Base-by-base conservation (phyloP, 2,329 filamentous ascomycete genomes). In the Epichloe baconii region DNA sequence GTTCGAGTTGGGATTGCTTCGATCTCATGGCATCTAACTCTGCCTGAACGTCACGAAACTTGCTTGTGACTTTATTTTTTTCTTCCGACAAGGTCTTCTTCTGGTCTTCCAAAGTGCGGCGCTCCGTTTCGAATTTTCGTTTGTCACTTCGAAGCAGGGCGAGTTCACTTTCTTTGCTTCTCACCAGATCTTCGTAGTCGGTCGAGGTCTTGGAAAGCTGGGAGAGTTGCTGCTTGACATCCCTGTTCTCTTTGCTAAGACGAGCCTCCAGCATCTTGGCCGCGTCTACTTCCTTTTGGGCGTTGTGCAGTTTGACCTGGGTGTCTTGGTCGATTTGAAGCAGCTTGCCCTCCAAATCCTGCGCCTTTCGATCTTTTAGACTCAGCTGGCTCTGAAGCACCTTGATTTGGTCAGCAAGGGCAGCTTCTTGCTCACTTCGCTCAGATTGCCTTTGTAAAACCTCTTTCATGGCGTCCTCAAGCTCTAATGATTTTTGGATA, bases 101-200 rank as follows among this genome's bases (percentile, higher is more conserved):
- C 63, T 96, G 88, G 3, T 86, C 78, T 56, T 95, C 88, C 37
- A 95, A 81, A 14, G 75, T 76, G 55, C 81, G 82, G 34, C 85
- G 86, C 60, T 96, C 90, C 48, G 83, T 80, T 64, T 95, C 86
- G 57, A 85, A 84, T 56, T 85, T 88, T 64, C 85, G 86, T 56
- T 90, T 80, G 64, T 98, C 93, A 11, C 82, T 82, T 58, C 89
- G 88, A 36, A 97, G 76, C 44, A 97, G 77, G 0, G 85, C 78
- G 19, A 98, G 73, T 63, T 98, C 94, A 65, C 90, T 95, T 64
- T 98, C 93, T 65, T 97, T 98, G 53, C 86, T 84, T 23, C 89
- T 80, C 23, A 98, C 85, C 43, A 97, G 78, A 60, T 97, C 91
- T 67, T 98, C 93, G 57, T 95, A 97, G 62, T 90, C 88, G 0